Evolutionary conservation across 805 yeast species (phyloP).

Genomic region (Pichia pseudocactophila): DNA sequence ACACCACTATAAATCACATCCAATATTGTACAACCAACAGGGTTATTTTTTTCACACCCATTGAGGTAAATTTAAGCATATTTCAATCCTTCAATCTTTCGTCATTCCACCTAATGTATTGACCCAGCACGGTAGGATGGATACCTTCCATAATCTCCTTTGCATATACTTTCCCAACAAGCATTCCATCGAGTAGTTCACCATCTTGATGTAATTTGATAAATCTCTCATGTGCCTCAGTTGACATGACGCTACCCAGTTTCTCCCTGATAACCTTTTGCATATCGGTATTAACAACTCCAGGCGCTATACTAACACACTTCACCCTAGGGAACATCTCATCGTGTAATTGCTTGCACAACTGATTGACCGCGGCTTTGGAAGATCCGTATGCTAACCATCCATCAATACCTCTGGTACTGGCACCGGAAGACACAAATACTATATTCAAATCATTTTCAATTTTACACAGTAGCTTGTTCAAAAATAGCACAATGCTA

Average conservation of each 20-base stretch:
- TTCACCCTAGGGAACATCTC: conserved; percentile 55
- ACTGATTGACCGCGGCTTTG: conserved; percentile 83
- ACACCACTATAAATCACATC: not conserved
- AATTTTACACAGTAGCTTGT: conserved; percentile 35
- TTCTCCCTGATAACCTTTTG: conserved; percentile 68
- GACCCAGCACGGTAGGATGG: conserved; percentile 55
- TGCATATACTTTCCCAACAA: conserved; percentile 66
- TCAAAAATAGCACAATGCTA: conserved; percentile 55
- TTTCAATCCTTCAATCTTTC: not conserved
- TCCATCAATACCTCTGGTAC: conserved; percentile 51
- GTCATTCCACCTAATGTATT: conserved; percentile 44
- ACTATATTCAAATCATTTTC: conserved; percentile 41
- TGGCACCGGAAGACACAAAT: conserved; percentile 88
- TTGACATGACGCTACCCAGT: conserved; percentile 52
- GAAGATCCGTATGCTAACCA: conserved; percentile 93
- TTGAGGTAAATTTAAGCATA: not conserved
- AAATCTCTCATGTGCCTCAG: conserved; percentile 52
- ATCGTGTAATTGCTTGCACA: conserved; percentile 53
- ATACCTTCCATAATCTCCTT: conserved; percentile 57
- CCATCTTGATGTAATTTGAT: conserved; percentile 48
- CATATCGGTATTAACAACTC: conserved; percentile 90
- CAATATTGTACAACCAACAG: not conserved
- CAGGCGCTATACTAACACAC: conserved; percentile 79
- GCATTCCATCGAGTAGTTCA: conserved; percentile 54
- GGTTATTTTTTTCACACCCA: not conserved